A percentile compares a stretch with the other conserved stretches of the same genome.
These are phyloP conservation scores for Melampsora americana DNA, from an alignment of 1,284 basidiomycete genomes.

Conservation along the genomic window DNA sequence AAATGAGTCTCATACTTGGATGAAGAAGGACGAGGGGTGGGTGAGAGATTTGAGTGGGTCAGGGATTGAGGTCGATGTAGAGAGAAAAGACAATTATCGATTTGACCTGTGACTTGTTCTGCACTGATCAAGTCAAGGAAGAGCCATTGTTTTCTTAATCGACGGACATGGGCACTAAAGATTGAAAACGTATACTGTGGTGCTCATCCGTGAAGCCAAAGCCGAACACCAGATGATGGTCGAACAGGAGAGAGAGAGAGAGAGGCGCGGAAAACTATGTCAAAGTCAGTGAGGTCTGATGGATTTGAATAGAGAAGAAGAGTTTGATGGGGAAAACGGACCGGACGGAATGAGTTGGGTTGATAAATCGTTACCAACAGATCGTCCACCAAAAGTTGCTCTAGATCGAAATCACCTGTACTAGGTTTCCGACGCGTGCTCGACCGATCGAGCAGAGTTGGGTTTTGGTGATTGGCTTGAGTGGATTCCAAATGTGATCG, in stretches of 20 bases:
- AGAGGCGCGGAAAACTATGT: no score
- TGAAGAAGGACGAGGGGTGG: background rate
- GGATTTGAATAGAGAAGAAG: background rate
- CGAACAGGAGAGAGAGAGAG: no score
- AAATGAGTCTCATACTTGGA: constrained; percentile 52
- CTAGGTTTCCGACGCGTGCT: constrained; percentile 70
- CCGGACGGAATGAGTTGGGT: constrained; percentile 81
- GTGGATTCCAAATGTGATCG: constrained; percentile 48
- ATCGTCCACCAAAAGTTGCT: constrained; percentile 84
- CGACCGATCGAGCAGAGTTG: constrained; percentile 67
- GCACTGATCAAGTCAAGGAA: constrained; percentile 69
- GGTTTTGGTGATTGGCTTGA: background rate
- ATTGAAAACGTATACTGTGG: constrained; percentile 77
- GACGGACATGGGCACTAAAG: constrained; percentile 83
- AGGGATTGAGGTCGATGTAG: constrained; percentile 95
- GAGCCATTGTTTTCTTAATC: constrained; percentile 86
- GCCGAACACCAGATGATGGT: background rate
- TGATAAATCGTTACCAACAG: constrained; percentile 92
- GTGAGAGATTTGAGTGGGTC: constrained; percentile 62
- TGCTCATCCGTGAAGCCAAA: background rate
- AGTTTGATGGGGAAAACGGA: constrained; percentile 43
- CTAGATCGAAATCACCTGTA: constrained; percentile 86
- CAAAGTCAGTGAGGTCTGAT: no score
- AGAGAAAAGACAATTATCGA: constrained; percentile 96
- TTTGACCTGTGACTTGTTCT: constrained; percentile 92